Base-by-base conservation (phyloP, 495 filamentous ascomycete species). In the Tuber umbilicatum region DNA sequence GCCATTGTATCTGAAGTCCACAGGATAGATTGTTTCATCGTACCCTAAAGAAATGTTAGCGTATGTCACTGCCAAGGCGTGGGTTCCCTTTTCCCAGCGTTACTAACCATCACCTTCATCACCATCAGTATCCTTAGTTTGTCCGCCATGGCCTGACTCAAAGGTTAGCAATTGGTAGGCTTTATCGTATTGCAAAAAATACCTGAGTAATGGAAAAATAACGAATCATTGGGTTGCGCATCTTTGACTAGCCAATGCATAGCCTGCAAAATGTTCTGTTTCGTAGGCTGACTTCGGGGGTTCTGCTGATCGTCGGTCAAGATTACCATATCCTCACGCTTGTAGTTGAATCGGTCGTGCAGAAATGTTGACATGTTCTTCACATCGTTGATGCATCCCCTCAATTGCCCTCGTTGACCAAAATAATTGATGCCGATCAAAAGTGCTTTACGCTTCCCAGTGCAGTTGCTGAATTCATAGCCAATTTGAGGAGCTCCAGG, bases 181-280 rank as follows among this genome's bases (percentile, higher is more conserved):
- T 73, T 40, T 55, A 31, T 42, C 21, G 37, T 73, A 40, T 69
- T 73, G 68, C 67, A 27, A 35, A 68, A 64, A 45, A 42, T 84
- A 95, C 93, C 94, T 38, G 95, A 98, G 83, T 97, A 99, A 83
- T 99, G 95, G 86, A 99, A 97, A 85, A 99, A 99, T 47, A 99
- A 87, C 19, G 95, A 97, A 81, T 99, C 95, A 81, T 97, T 97
- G 0, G 95, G 92, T 72, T 88, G 88, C 31, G 94, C 94, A 83
- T 97, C 94, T 84, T 97, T 97, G 50, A 98, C 93, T 40, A 99
- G 86, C 95, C 95, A 99, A 83, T 97, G 94, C 95, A 98, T 98
- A 35, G 95, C 95, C 31, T 96, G 89, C 39, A 99, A 84, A 73
- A 99, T 97, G 81, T 99, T 99, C 73, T 91, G 91, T 84, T 97